phyloP scores from a whole-genome alignment of 176 grass and related monocot genomes.

The Puccinellia tenuiflora region DNA sequence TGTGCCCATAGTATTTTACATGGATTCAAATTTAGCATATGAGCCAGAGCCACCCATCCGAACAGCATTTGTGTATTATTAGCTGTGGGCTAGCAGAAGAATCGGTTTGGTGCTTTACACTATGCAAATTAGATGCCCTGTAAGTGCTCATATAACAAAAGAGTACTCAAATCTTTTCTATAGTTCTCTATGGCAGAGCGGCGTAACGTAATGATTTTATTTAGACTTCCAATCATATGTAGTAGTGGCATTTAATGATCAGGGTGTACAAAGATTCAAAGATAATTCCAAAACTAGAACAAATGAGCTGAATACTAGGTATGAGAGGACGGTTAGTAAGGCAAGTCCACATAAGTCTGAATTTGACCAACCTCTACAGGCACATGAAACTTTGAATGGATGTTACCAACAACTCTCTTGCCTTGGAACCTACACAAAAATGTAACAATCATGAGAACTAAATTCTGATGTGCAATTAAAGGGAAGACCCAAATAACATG shows the following conservation, averaged over 20 bases:
- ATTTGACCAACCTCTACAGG: conserved; percentile 64
- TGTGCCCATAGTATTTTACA: not conserved
- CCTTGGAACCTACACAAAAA: conserved; percentile 49
- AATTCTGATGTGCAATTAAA: not conserved
- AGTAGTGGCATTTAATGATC: not conserved
- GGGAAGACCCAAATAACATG: not conserved
- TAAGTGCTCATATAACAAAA: not conserved
- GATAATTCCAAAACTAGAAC: not conserved
- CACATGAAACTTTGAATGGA: conserved; percentile 51
- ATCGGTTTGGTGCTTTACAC: not conserved
- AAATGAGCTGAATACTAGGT: not conserved
- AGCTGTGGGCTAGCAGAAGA: not conserved
- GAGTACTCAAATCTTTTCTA: not conserved
- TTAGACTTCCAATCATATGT: not conserved
- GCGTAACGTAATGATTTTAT: not conserved
- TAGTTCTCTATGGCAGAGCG: not conserved
- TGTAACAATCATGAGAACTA: not conserved
- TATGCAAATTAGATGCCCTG: not conserved
- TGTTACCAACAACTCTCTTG: conserved; percentile 55
- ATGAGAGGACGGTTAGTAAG: not conserved
- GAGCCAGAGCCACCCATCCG: not conserved
- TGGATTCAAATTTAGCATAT: not conserved
- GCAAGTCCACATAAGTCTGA: not conserved
- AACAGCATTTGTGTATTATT: not conserved
- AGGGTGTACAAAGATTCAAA: not conserved